phyloP scores from a whole-genome alignment of 2,329 filamentous ascomycete species.

The Aureobasidium sp. region DNA sequence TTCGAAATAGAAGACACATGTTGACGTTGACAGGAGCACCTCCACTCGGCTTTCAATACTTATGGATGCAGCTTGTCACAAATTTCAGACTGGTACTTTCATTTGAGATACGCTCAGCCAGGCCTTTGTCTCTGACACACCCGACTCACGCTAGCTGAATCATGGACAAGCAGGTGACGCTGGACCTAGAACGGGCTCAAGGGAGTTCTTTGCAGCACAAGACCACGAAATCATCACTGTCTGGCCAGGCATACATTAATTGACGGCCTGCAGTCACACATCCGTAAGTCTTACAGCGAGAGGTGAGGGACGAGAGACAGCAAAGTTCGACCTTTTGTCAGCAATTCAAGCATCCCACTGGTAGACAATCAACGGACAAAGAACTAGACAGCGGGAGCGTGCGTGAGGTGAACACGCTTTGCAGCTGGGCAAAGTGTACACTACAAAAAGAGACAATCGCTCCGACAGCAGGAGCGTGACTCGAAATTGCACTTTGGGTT shows the following conservation, averaged over 20 bases:
- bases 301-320: neutral
- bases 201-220: neutral
- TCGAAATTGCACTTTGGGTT: too few relatives aligned
- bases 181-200: neutral
- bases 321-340: neutral
- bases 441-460: too few relatives aligned
- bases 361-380: neutral
- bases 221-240: neutral
- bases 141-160: neutral
- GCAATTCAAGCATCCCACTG: neutral
- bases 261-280: neutral
- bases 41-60: neutral
- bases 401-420: neutral
- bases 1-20: neutral
- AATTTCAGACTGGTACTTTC: neutral
- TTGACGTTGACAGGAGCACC: too few relatives aligned
- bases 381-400: too few relatives aligned
- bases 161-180: neutral
- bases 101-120: neutral
- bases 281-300: neutral
- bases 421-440: too few relatives aligned
- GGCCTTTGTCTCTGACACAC: neutral
- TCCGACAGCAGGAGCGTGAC: too few relatives aligned
- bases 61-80: neutral
- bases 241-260: neutral